Base-by-base conservation (phyloP, 169 alveolate species). In the Plasmodium gonderi region DNA sequence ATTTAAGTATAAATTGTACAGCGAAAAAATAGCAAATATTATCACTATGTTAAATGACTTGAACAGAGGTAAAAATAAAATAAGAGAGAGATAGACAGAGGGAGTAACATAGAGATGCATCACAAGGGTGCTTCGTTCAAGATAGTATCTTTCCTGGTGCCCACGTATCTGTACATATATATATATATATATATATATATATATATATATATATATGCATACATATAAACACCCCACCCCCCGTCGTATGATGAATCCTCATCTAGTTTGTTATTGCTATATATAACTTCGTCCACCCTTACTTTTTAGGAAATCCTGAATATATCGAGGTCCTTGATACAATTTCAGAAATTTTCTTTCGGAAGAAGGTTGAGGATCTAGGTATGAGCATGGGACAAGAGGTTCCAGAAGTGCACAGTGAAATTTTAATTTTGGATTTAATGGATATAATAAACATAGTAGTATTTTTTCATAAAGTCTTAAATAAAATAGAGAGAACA, bases 381-480 rank as follows among this genome's bases (percentile, higher is more conserved):
- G 8, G n/a, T 14, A 17, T 44, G 8, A 47, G 5, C 68, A 6
- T 12, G 14, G 65, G 49, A 3, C 65, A 87, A 40, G 87, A 40
- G 14, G n/a, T 38, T n/a, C 93, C 93, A 2, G 47, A 11, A 60
- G 44, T 75, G 33, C 68, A 75, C n/a, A 54, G 40, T 23, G 87
- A 87, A 54, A 87, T 87, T 67, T 29, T 87, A 23, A 51, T 60
- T 31, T 26, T 87, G 1, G 93, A 87, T 54, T 78, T 87, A 60
- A 75, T 87, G 68, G 93, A 87, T 60, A 17, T 87, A 51, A 75
- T 75, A 75, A 87, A 87, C 47, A 87, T 87, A 51, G 67, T 87
- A 26, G 45, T 20, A 44, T 87, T 87, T 54, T 87, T 87, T 54
- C 78, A 87, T 36, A 87, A 87, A 31, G 83, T 87, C 7, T 31